Evolutionary conservation across 345 rosid genomes (phyloP).

Genomic region (Lepidium sativum): DNA sequence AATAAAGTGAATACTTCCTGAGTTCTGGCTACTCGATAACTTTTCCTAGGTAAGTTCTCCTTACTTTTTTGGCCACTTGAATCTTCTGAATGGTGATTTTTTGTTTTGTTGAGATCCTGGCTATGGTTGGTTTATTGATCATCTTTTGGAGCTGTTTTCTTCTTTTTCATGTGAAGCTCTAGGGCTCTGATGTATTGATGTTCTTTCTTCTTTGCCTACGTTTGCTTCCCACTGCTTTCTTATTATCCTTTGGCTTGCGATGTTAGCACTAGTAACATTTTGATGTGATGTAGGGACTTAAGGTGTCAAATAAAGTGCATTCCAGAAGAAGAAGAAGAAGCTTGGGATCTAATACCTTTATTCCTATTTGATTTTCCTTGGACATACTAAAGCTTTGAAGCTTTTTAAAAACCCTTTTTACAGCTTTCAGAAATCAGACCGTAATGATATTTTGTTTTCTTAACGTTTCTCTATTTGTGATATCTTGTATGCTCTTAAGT

Average conservation of each 20-base stretch:
- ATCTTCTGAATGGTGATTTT: not conserved
- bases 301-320: slow-evolving; percentile 16
- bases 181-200: not conserved
- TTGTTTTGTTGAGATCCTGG: not conserved
- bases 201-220: not conserved
- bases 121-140: not conserved
- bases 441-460: not conserved
- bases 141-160: not conserved
- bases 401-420: not conserved
- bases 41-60: not conserved
- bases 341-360: not conserved
- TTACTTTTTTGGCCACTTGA: slow-evolving; percentile 1
- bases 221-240: not conserved
- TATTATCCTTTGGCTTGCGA: not conserved
- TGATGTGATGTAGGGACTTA: slow-evolving; percentile 13
- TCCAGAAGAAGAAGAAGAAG: slow-evolving; percentile 17
- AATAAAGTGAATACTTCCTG: not conserved
- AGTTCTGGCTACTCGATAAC: not conserved
- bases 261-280: slow-evolving; percentile 4
- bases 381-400: slow-evolving; percentile 12
- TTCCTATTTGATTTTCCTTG: slow-evolving; percentile 16
- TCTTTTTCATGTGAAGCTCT: not conserved
- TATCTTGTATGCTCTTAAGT: slow-evolving; percentile 4
- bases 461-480: not conserved
- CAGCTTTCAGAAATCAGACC: not conserved